Conservation (phyloP, 169 alveolate genomes). For the Plasmodium coatneyi region DNA sequence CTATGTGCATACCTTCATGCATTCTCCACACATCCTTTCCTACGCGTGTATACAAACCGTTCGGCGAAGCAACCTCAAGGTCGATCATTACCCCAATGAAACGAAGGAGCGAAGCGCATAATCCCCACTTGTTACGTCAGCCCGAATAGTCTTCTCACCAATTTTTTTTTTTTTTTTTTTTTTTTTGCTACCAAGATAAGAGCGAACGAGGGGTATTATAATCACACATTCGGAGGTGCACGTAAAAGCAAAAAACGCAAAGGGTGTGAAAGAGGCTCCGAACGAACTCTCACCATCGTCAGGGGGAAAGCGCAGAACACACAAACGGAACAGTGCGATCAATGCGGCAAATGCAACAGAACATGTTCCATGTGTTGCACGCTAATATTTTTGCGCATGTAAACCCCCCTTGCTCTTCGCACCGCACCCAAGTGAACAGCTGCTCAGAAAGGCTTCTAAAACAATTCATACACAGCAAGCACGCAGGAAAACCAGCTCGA, state of each 20-base stretch:
- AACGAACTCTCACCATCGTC: neutral
- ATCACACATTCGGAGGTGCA: neutral
- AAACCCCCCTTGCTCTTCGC: too few species aligned
- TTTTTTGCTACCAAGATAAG: neutral
- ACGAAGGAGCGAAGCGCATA: neutral
- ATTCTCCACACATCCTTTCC: neutral
- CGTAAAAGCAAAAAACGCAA: neutral
- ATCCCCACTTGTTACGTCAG: neutral
- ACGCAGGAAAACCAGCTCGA: neutral
- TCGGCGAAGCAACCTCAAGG: neutral
- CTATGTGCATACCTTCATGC: neutral
- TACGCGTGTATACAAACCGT: neutral
- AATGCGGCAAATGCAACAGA: neutral
- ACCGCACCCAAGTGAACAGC: neutral
- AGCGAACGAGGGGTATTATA: neutral
- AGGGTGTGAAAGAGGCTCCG: neutral
- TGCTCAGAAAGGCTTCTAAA: neutral
- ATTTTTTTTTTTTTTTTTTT: neutral
- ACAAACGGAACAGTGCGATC: neutral
- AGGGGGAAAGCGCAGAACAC: neutral
- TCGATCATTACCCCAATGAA: neutral
- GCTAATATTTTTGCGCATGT: neutral
- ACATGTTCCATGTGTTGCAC: neutral
- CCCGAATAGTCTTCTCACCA: neutral
- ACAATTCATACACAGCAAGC: neutral